phyloP scores from a whole-genome alignment of 2,329 filamentous ascomycete genomes.

The Penicillium sp. region DNA sequence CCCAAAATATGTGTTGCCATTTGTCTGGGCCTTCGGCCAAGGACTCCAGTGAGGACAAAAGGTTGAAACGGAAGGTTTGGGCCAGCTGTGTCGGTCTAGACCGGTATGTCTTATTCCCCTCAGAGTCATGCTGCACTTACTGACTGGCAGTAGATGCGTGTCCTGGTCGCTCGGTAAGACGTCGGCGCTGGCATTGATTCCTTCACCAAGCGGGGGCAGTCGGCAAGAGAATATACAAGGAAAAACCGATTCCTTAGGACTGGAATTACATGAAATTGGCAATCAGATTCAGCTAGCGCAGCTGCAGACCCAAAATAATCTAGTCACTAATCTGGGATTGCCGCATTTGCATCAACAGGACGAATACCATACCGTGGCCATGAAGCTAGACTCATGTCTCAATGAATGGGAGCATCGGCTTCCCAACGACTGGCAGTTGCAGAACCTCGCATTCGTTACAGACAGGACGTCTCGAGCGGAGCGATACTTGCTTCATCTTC shows the following conservation, averaged over 20 bases:
- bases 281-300: constrained; percentile 23
- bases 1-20: constrained; percentile 18
- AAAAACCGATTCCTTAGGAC: too few species aligned
- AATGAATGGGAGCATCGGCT: constrained; percentile 18
- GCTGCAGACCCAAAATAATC: constrained; percentile 14
- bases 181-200: constrained; percentile 10
- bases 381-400: constrained; percentile 18
- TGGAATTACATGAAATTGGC: constrained; percentile 20
- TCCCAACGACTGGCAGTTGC: constrained; percentile 10
- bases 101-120: constrained; percentile 17
- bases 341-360: constrained; percentile 16
- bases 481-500: constrained; percentile 16
- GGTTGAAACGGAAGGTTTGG: constrained; percentile 17
- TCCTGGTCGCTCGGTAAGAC: constrained; percentile 22
- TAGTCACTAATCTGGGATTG: constrained; percentile 10
- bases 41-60: too few species aligned
- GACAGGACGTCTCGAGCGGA: constrained; percentile 10
- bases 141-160: too few species aligned
- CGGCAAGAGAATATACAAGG: too few species aligned
- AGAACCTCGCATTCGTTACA: constrained; percentile 6
- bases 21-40: constrained; percentile 2
- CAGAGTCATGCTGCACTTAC: too few species aligned
- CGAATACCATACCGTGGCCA: constrained; percentile 15
- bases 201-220: constrained; percentile 6
- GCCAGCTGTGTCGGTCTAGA: constrained; percentile 19